A percentile compares a stretch with the other conserved stretches of the same genome.
phyloP scores from a whole-genome alignment of 257 asterid genomes.

The Lycium ferocissimum region DNA sequence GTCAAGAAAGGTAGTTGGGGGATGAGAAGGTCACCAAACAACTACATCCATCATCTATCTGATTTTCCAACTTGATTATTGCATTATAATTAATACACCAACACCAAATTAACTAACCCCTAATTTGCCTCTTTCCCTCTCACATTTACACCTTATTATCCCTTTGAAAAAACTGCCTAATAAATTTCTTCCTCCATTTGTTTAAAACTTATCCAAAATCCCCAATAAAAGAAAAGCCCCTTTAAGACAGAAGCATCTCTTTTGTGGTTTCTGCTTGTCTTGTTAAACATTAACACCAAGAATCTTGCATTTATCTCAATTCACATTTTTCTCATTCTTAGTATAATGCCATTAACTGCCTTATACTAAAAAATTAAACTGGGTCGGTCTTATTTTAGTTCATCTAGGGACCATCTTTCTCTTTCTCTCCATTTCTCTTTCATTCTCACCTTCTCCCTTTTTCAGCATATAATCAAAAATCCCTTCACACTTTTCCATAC shows the following conservation, averaged over 20 bases:
- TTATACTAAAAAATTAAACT: conserved; percentile 32
- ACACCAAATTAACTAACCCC: conserved; percentile 25
- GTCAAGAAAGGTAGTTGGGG: conserved; percentile 72
- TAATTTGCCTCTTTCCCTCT: conserved; percentile 28
- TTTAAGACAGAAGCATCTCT: too few relatives aligned
- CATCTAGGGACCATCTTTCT: conserved; percentile 2
- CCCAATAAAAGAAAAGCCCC: neutral
- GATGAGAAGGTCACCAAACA: conserved; percentile 60
- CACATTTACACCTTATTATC: neutral
- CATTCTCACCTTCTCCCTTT: neutral
- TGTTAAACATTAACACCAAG: conserved; percentile 39
- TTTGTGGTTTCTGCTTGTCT: conserved; percentile 42
- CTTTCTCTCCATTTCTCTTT: neutral
- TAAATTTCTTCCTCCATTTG: neutral
- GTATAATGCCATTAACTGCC: conserved; percentile 42
- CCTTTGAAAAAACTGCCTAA: conserved; percentile 7
- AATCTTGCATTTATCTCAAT: conserved; percentile 41
- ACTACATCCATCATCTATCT: conserved; percentile 26
- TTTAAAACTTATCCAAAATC: conserved; percentile 1
- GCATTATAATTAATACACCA: conserved; percentile 13
- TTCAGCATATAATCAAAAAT: conserved; percentile 31
- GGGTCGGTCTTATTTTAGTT: conserved; percentile 40
- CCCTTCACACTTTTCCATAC: neutral
- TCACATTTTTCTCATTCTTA: conserved; percentile 53
- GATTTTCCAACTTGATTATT: conserved; percentile 31